Percentiles rank a stretch among this genome's conserved stretches.
These are phyloP conservation scores for Aureobasidium sp. DNA, from an alignment of 2,329 filamentous ascomycete species.

Conservation along the genomic window DNA sequence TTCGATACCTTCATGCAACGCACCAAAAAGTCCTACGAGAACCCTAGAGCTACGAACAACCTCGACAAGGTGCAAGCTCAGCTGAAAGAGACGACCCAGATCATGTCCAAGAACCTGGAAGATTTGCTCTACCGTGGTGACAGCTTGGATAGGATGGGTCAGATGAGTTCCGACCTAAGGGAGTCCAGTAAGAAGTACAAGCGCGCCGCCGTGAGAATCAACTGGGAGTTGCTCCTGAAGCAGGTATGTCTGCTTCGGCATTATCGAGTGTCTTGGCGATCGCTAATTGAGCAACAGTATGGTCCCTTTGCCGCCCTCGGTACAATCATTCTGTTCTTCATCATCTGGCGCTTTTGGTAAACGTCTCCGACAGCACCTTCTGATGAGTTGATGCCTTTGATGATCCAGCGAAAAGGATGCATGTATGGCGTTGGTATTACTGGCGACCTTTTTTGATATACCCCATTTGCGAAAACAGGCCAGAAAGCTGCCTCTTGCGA, in stretches of 20 bases:
- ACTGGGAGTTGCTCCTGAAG: conserved; percentile 94
- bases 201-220: conserved; percentile 86
- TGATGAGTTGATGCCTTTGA: conserved; percentile 8
- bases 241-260: conserved; percentile 45
- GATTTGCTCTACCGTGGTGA: conserved; percentile 93
- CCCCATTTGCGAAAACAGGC: conserved; percentile 5
- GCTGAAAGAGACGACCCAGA: conserved; percentile 92
- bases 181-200: conserved; percentile 95
- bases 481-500: not conserved
- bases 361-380: not conserved
- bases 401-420: conserved; percentile 1
- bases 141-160: conserved; percentile 91
- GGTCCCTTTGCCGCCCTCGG: conserved; percentile 78
- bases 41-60: conserved; percentile 83
- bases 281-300: conserved; percentile 47
- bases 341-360: conserved; percentile 90
- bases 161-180: conserved; percentile 75
- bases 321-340: conserved; percentile 73
- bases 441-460: conserved; percentile 4
- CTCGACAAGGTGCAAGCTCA: conserved; percentile 94
- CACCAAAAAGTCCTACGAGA: conserved; percentile 89
- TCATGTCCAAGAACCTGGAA: conserved; percentile 99
- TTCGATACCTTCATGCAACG: conserved; percentile 96
- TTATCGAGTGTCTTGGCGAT: not conserved
- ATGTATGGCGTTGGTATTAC: not conserved